Evolutionary conservation across 305 asterid genomes (phyloP).

Genomic region (Fraxinus ornus): DNA sequence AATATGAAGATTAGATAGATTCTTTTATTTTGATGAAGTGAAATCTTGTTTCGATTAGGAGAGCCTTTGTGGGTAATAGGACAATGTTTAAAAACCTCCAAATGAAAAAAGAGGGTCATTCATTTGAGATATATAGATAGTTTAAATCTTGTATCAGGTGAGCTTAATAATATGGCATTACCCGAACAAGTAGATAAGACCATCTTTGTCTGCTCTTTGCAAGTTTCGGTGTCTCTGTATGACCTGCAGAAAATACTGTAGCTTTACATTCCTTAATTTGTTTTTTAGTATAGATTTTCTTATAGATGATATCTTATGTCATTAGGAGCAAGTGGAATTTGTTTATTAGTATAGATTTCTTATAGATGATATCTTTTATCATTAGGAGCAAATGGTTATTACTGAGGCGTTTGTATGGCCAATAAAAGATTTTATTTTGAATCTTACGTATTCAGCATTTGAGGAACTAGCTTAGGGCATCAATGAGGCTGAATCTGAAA

Average conservation of each 20-base stretch:
- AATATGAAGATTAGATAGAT: not conserved
- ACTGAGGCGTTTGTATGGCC: not conserved
- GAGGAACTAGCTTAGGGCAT: not conserved
- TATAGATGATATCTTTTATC: not conserved
- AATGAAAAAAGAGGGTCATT: not conserved
- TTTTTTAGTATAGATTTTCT: no score
- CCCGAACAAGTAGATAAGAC: not conserved
- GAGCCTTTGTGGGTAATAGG: not conserved
- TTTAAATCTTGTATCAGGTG: not conserved
- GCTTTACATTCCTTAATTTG: not conserved
- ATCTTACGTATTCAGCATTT: not conserved
- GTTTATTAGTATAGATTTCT: not conserved
- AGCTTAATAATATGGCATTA: not conserved
- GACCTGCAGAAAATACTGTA: not conserved
- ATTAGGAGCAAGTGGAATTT: not conserved
- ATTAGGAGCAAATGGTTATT: not conserved
- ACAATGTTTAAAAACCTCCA: not conserved
- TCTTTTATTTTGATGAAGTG: not conserved
- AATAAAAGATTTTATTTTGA: not conserved
- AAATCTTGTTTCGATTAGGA: not conserved
- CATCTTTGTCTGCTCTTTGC: not conserved
- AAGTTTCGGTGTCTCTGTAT: not conserved
- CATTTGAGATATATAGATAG: not conserved
- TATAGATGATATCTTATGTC: not conserved
- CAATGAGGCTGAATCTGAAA: no score